Percentiles rank a stretch among this genome's conserved stretches.
phyloP scores from a whole-genome alignment of 352 stramenopile genomes.

The Phytophthora aleatoria region DNA sequence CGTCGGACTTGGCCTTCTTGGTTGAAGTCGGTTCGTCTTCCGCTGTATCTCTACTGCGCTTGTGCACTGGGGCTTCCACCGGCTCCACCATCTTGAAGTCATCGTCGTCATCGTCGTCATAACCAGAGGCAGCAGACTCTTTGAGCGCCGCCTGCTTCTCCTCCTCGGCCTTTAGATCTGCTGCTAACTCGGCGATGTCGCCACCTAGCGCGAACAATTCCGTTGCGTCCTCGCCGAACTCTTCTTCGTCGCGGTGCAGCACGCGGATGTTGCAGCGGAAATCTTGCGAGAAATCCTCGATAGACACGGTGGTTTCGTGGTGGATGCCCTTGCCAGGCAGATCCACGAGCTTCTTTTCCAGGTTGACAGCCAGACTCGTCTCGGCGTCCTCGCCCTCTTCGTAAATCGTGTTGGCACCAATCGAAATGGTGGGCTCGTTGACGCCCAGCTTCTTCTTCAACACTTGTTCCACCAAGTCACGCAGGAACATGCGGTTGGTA shows the following conservation, averaged over 20 bases:
- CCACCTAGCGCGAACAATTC: conserved; percentile 81
- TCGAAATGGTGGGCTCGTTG: conserved; percentile 89
- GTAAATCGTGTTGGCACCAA: conserved; percentile 91
- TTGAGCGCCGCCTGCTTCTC: conserved; percentile 41
- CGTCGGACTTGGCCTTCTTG: conserved; percentile 38
- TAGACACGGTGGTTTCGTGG: conserved; percentile 91
- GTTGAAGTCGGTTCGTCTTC: conserved; percentile 7
- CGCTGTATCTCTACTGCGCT: conserved; percentile 24
- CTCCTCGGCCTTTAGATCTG: conserved; percentile 44
- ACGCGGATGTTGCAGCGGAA: conserved; percentile 88
- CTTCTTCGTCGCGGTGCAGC: conserved; percentile 61
- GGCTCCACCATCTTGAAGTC: conserved; percentile 34
- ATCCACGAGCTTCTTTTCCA: conserved; percentile 87
- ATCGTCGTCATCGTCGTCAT: conserved; percentile 33
- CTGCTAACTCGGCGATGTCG: conserved; percentile 64
- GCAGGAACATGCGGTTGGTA: conserved; percentile 83
- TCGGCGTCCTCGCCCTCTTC: conserved; percentile 95
- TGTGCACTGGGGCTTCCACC: conserved; percentile 23
- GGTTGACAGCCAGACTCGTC: conserved; percentile 80
- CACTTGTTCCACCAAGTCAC: conserved; percentile 80
- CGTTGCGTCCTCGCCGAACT: conserved; percentile 71
- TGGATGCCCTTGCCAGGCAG: conserved; percentile 93
- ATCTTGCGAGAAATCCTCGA: conserved; percentile 97
- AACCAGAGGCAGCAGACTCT: conserved; percentile 8
- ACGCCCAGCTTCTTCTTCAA: conserved; percentile 90